These are phyloP conservation scores for Pseudisothecium myosuroides DNA, from an alignment of 225 moss, liverwort and hornwort species.

Conservation along the genomic window DNA sequence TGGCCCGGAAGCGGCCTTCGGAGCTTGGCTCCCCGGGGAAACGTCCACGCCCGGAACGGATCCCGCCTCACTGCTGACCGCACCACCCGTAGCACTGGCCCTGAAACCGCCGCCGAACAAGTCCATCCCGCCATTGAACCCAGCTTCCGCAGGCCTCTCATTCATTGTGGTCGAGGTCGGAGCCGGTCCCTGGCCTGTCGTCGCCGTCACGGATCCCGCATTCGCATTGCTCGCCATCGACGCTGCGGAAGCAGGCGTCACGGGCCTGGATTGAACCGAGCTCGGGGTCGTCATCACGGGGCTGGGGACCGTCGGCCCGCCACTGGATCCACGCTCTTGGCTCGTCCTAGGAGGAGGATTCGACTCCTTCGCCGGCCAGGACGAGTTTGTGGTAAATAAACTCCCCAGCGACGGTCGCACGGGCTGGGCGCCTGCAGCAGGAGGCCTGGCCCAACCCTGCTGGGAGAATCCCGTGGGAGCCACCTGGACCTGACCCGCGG, in stretches of 20 bases:
- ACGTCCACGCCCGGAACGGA: slow-evolving; percentile 18
- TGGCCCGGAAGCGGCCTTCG: slow-evolving; percentile 5
- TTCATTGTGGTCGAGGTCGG: not conserved
- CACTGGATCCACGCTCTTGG: slow-evolving; percentile 12
- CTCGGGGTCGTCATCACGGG: not conserved
- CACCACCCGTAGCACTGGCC: slow-evolving; percentile 10
- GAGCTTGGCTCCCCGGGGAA: slow-evolving; percentile 21
- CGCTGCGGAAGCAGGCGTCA: slow-evolving; percentile 11
- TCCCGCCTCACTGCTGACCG: slow-evolving; percentile 15
- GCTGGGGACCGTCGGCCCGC: slow-evolving; percentile 8
- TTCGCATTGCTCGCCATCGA: not conserved
- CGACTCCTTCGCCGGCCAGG: slow-evolving; percentile 34
- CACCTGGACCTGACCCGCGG: slow-evolving; percentile 47
- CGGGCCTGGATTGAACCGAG: slow-evolving; percentile 11
- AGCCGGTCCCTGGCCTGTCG: not conserved
- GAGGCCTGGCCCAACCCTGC: slow-evolving; percentile 37
- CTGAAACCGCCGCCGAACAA: slow-evolving; percentile 48
- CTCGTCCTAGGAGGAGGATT: not conserved
- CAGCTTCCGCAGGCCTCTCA: slow-evolving; percentile 31
- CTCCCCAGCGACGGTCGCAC: slow-evolving; percentile 42
- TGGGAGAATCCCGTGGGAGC: slow-evolving; percentile 36
- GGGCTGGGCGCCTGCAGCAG: slow-evolving; percentile 2
- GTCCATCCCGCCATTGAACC: slow-evolving; percentile 41
- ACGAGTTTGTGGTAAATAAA: slow-evolving; percentile 40
- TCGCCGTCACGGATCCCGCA: not conserved